phyloP scores from a whole-genome alignment of 208 protist species.

The Borovskyia barvae region DNA sequence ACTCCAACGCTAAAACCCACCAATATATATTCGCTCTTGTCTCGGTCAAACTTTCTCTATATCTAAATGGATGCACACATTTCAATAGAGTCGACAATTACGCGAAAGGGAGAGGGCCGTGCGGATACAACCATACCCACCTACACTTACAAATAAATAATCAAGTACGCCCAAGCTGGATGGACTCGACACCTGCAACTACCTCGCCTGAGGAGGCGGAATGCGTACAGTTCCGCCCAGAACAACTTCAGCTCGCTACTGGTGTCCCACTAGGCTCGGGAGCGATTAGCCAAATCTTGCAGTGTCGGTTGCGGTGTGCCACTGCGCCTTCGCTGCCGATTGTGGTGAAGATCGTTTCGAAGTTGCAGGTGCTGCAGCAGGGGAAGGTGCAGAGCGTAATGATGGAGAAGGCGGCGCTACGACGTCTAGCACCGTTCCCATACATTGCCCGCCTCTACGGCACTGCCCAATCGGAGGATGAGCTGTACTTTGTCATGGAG shows the following conservation, averaged over 20 bases:
- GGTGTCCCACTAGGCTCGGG: constrained; percentile 74
- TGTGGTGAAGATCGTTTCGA: constrained; percentile 88
- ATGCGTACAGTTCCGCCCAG: constrained; percentile 45
- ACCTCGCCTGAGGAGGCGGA: no score
- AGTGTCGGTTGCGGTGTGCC: constrained; percentile 33
- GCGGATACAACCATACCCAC: not conserved
- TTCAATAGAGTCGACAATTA: no score
- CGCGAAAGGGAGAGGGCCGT: no score
- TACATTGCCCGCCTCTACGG: constrained; percentile 84
- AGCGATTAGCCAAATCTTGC: constrained; percentile 78
- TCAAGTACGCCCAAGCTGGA: no score
- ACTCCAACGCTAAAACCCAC: no score
- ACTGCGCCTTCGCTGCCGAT: constrained; percentile 32
- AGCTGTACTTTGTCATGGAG: constrained; percentile 94
- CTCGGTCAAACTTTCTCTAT: no score
- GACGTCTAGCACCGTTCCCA: constrained; percentile 60
- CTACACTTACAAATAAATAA: constrained; percentile 1
- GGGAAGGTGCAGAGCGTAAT: constrained; percentile 77
- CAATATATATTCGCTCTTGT: no score
- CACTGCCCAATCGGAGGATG: constrained; percentile 86
- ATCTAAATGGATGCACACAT: no score
- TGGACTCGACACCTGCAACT: not conserved
- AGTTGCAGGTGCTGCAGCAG: constrained; percentile 86
- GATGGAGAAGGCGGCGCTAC: constrained; percentile 81
- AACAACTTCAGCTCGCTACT: constrained; percentile 61